Evolutionary conservation across 1,139 yeast genomes (phyloP), one percentile per base, ranked within the genome.

Genomic region (Yamadazyma dendronema): DNA sequence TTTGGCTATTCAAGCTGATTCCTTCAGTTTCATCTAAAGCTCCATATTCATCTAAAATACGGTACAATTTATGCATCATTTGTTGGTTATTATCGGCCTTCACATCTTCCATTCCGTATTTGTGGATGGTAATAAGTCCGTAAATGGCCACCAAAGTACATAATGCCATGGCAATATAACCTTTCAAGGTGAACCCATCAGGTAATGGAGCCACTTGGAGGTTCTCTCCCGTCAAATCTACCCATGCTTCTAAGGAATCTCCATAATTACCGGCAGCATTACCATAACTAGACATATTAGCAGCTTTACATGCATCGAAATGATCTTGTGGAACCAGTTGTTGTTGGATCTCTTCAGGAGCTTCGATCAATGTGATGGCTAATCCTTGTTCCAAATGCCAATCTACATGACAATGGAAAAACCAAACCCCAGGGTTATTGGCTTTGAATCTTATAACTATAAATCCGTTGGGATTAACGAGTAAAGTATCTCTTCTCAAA

Each of bases 141-240:
- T 84, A 65, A 39, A 87, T 55, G 47, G 95, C 97, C 39, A 90
- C 71, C 43, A 89, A 53, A 57, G 84, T 72, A 21, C 96, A 88
- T 62, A 89, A 77, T 22, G 79, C 82, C 57, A 92, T 67, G 10
- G 97, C 97, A 41, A 90, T 83, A 53, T 84, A 82, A 59, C 97
- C 98, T 52, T 84, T 81, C 32, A 84, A 76, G 31, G 97, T 90
- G 74, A 92, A 90, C 4, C 97, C 97, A 28, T 70, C 56, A 28
- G 97, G 97, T 53, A 92, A 73, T 25, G 70, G 62, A 39, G 65
- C 63, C 15, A 52, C 67, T 62, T 90, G 97, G 29, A 72, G 64
- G 52, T 81, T 81, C 64, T 87, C 81, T 36, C 95, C 95, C 1
- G 67, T 53, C 48, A 92, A 72, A 59, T 90, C 79, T 32, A 77